Base-by-base conservation (phyloP, 2,329 filamentous ascomycete genomes). In the Alternaria novae-zelandiae region DNA sequence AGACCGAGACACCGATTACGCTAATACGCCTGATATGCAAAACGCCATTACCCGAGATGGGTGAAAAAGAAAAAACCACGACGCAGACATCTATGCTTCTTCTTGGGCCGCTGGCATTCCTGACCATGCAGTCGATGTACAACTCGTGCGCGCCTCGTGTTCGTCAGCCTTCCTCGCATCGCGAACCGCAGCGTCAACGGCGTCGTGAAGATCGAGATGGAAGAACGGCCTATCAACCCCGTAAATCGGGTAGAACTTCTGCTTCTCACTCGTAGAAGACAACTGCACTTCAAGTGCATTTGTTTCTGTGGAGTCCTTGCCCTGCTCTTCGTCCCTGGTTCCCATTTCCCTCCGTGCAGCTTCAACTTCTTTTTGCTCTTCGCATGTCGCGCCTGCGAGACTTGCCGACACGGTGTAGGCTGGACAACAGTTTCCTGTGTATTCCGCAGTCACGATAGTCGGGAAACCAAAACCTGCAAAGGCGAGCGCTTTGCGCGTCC, bases 401-500 rank as follows among this genome's bases (percentile, higher is more conserved):
- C 57, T 63, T 6, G 56, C 63, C 13, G 69, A 54, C 7, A 76
- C 68, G 1, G 68, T 71, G 25, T 75, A 76, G 3, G 68, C 65
- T 5, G 74, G 72, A 66, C 66, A 69, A 72, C 73, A 76, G 15
- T 51, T 65, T 2, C 64, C 65, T 11, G 67, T 41, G 9, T 57
- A 57, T 1, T 66, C 61, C 1, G 32, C 25, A 11, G 57, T 59
- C 15, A 49, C 54, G 1, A 20, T n/a, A 9, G 66, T 57, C 3
- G 73, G 83, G 58, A 80, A 84, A 0, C 86, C 86, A 64, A 88
- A 88, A 1, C 86, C 86, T 4, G 85, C 86, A 6, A 83, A 83
- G 1, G 83, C 82, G 3, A 88, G 79, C 1, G 86, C 86, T n/a
- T 86, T 83, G 62, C 86, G 83, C 2, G 86, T 85, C 86, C 86